Conservation (phyloP, 106 monocot species). For the Allium fistulosum region DNA sequence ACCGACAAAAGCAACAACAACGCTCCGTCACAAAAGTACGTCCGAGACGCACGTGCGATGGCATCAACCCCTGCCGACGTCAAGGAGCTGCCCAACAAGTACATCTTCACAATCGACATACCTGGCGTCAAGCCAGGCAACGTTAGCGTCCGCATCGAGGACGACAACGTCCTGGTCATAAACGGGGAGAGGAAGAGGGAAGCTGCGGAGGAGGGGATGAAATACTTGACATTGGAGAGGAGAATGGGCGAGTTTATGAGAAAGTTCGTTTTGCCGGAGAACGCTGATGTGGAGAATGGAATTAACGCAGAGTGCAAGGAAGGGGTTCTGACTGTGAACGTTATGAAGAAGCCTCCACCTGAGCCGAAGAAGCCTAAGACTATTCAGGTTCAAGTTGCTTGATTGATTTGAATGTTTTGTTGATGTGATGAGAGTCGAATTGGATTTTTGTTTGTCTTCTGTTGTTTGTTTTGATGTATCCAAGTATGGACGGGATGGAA, state of each 20-base stretch:
- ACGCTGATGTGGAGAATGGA: conserved; percentile 32
- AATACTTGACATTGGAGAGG: conserved; percentile 60
- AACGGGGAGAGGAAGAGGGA: conserved; percentile 33
- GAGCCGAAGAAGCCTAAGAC: conserved; percentile 84
- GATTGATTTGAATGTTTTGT: not conserved
- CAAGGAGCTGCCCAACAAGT: conserved; percentile 45
- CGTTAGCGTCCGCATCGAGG: conserved; percentile 53
- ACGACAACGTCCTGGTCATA: conserved; percentile 30
- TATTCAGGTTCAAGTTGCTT: conserved; percentile 23
- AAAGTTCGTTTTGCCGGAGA: conserved; percentile 46
- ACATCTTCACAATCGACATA: conserved; percentile 72
- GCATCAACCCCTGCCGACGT: conserved; percentile 74
- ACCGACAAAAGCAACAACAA: conserved; percentile 22
- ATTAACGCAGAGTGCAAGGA: conserved; percentile 40
- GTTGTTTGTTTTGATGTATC: too few relatives aligned
- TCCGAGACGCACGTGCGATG: conserved; percentile 63
- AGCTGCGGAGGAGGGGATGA: conserved; percentile 22
- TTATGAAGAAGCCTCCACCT: conserved; percentile 62
- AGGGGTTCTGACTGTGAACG: conserved; percentile 58
- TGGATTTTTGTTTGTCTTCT: too few relatives aligned
- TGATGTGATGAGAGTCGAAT: too few relatives aligned
- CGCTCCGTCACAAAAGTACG: conserved; percentile 40
- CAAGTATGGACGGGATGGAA: too few relatives aligned
- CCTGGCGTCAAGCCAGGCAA: conserved; percentile 45
- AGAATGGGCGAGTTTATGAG: conserved; percentile 70